Evolutionary conservation across 495 filamentous ascomycete species (phyloP).

Genomic region (Xylaria flabelliformis): DNA sequence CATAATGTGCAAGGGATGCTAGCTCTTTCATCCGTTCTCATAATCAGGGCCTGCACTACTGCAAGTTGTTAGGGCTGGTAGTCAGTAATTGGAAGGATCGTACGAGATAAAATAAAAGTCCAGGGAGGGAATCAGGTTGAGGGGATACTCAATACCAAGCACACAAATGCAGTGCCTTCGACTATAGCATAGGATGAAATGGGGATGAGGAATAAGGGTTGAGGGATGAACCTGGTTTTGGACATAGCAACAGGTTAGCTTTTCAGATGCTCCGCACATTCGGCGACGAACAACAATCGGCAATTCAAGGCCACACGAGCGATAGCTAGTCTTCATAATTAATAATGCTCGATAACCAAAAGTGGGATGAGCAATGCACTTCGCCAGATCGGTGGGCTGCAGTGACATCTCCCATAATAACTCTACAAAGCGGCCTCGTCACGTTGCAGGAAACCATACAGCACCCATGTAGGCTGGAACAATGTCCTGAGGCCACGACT

Average conservation of each 20-base stretch:
- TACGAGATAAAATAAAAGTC: constrained; percentile 12
- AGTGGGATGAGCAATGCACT: constrained; percentile 16
- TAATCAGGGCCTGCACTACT: constrained; percentile 13
- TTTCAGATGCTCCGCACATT: constrained; percentile 24
- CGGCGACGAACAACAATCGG: constrained; percentile 6
- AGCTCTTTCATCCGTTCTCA: constrained; percentile 4
- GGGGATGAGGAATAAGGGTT: constrained; percentile 8
- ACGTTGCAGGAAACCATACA: constrained; percentile 19
- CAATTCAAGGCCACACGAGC: constrained; percentile 34
- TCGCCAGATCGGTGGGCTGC: constrained; percentile 13
- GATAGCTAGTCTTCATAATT: constrained; percentile 22
- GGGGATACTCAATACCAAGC: constrained; percentile 12
- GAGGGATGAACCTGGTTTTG: constrained; percentile 23
- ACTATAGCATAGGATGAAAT: constrained; percentile 1
- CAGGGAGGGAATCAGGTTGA: constrained; percentile 7
- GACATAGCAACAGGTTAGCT: constrained; percentile 25
- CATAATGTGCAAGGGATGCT: constrained; percentile 19
- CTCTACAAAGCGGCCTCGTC: constrained; percentile 11
- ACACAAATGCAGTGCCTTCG: constrained; percentile 6
- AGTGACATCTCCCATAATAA: constrained; percentile 18
- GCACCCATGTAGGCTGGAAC: constrained; percentile 16
- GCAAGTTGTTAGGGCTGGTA: constrained; percentile 4
- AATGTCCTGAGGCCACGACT: neutral
- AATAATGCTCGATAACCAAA: constrained; percentile 17
- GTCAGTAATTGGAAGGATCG: constrained; percentile 11